Evolutionary conservation across 495 filamentous ascomycete genomes (phyloP).

Genomic region (Penicillium psychrofluorescens): DNA sequence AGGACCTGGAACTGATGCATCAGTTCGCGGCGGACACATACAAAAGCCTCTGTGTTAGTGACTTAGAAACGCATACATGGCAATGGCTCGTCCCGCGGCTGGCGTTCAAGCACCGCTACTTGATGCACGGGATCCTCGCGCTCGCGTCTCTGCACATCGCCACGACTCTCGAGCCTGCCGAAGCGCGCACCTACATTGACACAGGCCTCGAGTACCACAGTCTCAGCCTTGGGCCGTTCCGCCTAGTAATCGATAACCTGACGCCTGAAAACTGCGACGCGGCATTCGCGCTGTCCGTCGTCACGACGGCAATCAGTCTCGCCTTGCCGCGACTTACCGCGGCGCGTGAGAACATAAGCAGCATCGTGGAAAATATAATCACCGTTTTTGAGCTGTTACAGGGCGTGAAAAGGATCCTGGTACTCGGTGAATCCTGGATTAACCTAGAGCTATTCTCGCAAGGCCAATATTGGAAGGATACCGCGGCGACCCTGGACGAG

Average conservation of each 20-base stretch:
- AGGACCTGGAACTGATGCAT: conserved; percentile 1
- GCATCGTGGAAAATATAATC: conserved; percentile 3
- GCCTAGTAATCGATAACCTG: conserved; percentile 21
- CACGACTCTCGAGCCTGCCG: conserved; percentile 9
- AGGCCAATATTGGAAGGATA: background rate
- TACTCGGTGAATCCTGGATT: background rate
- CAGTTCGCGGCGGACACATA: conserved; percentile 8
- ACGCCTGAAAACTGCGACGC: conserved; percentile 24
- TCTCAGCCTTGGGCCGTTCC: conserved; percentile 21
- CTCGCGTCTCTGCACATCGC: conserved; percentile 38
- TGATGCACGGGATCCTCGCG: conserved; percentile 37
- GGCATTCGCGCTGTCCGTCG: conserved; percentile 30
- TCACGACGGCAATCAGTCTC: conserved; percentile 26
- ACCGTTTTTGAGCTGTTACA: conserved; percentile 4
- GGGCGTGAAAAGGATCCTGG: conserved; percentile 1
- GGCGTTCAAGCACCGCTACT: conserved; percentile 30
- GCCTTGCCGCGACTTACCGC: conserved; percentile 21
- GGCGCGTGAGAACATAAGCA: background rate
- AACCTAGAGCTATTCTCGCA: background rate
- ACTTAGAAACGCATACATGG: background rate
- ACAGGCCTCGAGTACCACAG: conserved; percentile 33
- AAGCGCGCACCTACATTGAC: conserved; percentile 26
- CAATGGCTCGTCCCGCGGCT: conserved; percentile 21
- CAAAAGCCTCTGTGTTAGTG: background rate
- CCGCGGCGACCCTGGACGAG: background rate